These are phyloP conservation scores for Rhododendron simsii DNA, from an alignment of 148 eudicot species.

Conservation along the genomic window DNA sequence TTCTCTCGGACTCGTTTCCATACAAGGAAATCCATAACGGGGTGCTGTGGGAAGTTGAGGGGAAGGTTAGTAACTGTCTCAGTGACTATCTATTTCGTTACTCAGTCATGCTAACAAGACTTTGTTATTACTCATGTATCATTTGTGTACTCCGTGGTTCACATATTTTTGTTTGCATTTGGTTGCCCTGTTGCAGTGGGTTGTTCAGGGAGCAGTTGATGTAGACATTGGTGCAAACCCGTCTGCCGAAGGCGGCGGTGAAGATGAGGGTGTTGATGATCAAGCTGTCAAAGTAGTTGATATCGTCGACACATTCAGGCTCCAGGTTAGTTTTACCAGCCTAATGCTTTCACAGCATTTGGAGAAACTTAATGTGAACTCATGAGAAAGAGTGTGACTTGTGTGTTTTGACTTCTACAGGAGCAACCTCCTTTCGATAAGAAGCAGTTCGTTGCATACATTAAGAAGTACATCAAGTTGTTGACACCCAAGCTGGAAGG, in stretches of 20 bases:
- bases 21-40: constrained; percentile 74
- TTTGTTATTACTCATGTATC: neutral
- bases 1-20: constrained; percentile 77
- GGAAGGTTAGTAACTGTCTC: constrained; percentile 45
- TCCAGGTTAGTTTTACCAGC: constrained; percentile 37
- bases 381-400: neutral
- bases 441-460: constrained; percentile 50
- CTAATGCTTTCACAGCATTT: neutral
- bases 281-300: constrained; percentile 56
- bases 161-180: neutral
- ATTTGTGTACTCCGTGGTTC: neutral
- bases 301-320: constrained; percentile 71
- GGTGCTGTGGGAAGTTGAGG: constrained; percentile 84
- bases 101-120: neutral
- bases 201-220: constrained; percentile 63
- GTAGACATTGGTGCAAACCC: constrained; percentile 93
- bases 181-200: constrained; percentile 54
- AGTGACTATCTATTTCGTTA: neutral
- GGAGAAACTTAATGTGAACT: neutral
- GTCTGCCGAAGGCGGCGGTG: constrained; percentile 87
- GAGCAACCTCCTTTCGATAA: constrained; percentile 64
- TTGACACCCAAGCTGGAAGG: constrained; percentile 50
- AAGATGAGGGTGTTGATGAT: constrained; percentile 68
- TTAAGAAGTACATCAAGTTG: constrained; percentile 58
- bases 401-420: constrained; percentile 14